Conservation (phyloP, 768 basidiomycete genomes). For the Termitomyces sp. region DNA sequence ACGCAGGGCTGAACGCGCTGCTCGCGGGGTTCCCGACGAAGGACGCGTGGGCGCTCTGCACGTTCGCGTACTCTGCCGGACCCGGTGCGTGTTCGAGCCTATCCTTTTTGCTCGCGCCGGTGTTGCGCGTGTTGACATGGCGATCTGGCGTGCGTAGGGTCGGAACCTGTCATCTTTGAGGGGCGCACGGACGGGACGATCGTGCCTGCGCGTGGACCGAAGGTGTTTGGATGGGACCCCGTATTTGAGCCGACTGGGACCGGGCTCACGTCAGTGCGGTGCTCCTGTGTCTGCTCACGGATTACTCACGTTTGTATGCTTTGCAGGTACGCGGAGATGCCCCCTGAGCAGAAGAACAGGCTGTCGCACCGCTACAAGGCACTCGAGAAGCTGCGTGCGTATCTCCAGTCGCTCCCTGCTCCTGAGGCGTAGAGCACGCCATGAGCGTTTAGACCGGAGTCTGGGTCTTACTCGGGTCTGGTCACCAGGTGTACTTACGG, state of each 20-base stretch:
- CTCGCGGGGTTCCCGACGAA: slow-evolving; percentile 72
- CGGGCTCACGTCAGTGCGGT: slow-evolving; percentile 64
- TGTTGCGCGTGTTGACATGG: not conserved
- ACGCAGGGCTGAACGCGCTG: slow-evolving; percentile 85
- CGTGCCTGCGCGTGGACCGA: slow-evolving; percentile 76
- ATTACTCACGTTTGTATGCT: not conserved
- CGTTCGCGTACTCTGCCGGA: slow-evolving; percentile 90
- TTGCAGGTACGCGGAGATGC: slow-evolving; percentile 73
- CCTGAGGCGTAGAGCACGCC: not conserved
- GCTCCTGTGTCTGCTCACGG: too few relatives aligned
- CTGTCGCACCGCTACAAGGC: slow-evolving; percentile 73
- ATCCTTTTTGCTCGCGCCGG: too few relatives aligned
- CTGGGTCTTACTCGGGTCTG: not conserved
- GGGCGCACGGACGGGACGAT: slow-evolving; percentile 88
- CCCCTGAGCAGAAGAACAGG: slow-evolving; percentile 58
- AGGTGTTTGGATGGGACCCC: slow-evolving; percentile 88
- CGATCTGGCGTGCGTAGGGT: slow-evolving; percentile 22
- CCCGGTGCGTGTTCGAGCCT: slow-evolving; percentile 41
- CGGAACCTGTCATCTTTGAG: slow-evolving; percentile 71
- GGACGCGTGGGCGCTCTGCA: slow-evolving; percentile 87
- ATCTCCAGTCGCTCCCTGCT: slow-evolving; percentile 31
- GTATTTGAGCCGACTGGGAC: slow-evolving; percentile 75
- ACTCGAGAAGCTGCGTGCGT: slow-evolving; percentile 57
- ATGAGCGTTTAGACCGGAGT: not conserved
- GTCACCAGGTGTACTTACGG: not conserved